These are phyloP conservation scores for Penicillium expansum DNA, from an alignment of 2,329 filamentous ascomycete species.

Conservation along the genomic window DNA sequence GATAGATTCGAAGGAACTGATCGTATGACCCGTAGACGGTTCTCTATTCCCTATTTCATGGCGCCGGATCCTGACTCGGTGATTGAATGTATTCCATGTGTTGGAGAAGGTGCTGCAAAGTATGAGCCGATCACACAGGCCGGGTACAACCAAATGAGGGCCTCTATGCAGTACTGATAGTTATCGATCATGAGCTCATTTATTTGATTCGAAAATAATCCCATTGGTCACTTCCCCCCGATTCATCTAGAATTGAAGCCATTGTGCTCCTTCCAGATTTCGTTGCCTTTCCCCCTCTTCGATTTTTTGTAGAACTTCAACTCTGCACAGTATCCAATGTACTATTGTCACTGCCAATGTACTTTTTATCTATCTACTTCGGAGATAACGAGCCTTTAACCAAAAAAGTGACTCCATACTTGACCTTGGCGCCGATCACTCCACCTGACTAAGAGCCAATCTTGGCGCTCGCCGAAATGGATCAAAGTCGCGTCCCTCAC, in stretches of 20 bases:
- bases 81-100: slow-evolving; percentile 54
- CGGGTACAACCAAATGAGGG: slow-evolving; percentile 33
- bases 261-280: background rate
- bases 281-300: background rate
- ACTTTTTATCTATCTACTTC: background rate
- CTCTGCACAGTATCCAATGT: background rate
- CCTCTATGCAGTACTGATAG: slow-evolving; percentile 18
- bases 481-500: slow-evolving; percentile 19
- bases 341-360: background rate
- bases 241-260: background rate
- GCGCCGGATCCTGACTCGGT: slow-evolving; percentile 49
- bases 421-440: slow-evolving; percentile 12
- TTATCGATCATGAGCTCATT: background rate
- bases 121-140: slow-evolving; percentile 51
- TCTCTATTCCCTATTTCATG: slow-evolving; percentile 62
- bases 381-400: background rate
- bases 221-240: background rate
- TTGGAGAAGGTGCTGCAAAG: slow-evolving; percentile 45
- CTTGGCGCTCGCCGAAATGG: slow-evolving; percentile 25
- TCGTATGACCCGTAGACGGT: slow-evolving; percentile 51
- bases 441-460: slow-evolving; percentile 23
- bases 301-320: background rate
- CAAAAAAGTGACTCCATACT: slow-evolving; percentile 1
- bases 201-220: background rate
- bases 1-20: slow-evolving; percentile 40